phyloP scores from a whole-genome alignment of 2,329 filamentous ascomycete species.

The Fusarium sp. region DNA sequence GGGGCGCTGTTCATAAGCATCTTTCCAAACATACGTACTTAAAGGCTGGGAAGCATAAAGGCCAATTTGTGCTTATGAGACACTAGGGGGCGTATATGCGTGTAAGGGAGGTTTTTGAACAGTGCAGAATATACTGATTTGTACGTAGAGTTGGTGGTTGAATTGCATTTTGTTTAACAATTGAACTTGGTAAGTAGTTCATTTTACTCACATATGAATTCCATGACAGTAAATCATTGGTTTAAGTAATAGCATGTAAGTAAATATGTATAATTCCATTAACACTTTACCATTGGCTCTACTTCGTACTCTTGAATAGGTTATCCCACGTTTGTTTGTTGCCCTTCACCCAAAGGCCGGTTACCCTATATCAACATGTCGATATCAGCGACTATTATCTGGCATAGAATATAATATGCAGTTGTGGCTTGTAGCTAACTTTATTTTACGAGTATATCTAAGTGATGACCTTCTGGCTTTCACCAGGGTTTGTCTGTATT shows the following conservation, averaged over 20 bases:
- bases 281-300: not conserved
- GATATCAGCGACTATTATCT: not conserved
- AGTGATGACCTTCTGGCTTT: not conserved
- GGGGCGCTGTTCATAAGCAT: slow-evolving; percentile 13
- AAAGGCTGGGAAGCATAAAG: too few relatives aligned
- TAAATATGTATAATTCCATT: too few relatives aligned
- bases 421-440: not conserved
- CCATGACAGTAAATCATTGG: too few relatives aligned
- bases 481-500: not conserved
- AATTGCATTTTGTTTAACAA: too few relatives aligned
- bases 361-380: not conserved
- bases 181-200: too few relatives aligned
- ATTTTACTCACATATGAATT: too few relatives aligned
- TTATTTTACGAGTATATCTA: not conserved
- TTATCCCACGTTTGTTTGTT: not conserved
- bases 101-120: not conserved
- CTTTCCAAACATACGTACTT: not conserved
- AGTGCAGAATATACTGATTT: not conserved
- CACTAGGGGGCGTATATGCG: not conserved
- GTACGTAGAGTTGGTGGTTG: too few relatives aligned
- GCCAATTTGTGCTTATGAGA: not conserved
- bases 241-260: too few relatives aligned
- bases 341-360: not conserved
- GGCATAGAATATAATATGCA: not conserved
- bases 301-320: not conserved